Evolutionary conservation across 768 basidiomycete genomes (phyloP), one percentile per base, ranked within the genome.

Genomic region (Lactifluus rugatus): DNA sequence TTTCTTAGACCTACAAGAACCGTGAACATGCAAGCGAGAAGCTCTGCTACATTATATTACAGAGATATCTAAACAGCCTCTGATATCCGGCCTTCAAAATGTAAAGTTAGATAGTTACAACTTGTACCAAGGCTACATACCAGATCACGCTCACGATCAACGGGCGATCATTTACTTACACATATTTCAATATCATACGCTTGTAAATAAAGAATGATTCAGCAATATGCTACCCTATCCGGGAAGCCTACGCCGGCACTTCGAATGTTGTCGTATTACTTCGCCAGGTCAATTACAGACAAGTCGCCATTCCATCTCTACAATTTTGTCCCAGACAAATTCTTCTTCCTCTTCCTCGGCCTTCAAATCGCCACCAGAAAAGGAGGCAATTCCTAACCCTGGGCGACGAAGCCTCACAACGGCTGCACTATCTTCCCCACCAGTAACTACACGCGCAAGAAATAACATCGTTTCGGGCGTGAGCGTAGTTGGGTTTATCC

Each of bases 401-500:
- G 63, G 62, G 8, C 52, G 65, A 13, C 53, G 63, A 13, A 70
- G 34, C 2, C 57, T 52, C 5, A 54, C 65, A 23, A 73, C 62
- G 0, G 62, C 50, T 6, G 69, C 47, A 21, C 66, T 45, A 13
- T 65, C 69, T 37, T 65, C 63, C 14, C 61, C 64, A 14, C 60
- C 55, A 23, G 60, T 61, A 9, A 67, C 48, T 0, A 86, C 70
- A 0, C 68, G 69, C 0, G 72, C 82, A 2, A 81, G 60, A n/a
- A 70, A 73, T 19, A 84, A 65, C 56, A 85, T 64, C 13, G 77
- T 67, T 60, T 85, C 86, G 0, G 86, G 86, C 5, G 82, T 78
- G 52, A 76, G 77, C 3, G 84, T 85, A 5, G 65, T 66, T 0
- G 80, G 80, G 62, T 85, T 79, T 50, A 88, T 76, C 0, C 74